Evolutionary conservation across 352 stramenopile species (phyloP).

Genomic region (Globisporangium nodosum): DNA sequence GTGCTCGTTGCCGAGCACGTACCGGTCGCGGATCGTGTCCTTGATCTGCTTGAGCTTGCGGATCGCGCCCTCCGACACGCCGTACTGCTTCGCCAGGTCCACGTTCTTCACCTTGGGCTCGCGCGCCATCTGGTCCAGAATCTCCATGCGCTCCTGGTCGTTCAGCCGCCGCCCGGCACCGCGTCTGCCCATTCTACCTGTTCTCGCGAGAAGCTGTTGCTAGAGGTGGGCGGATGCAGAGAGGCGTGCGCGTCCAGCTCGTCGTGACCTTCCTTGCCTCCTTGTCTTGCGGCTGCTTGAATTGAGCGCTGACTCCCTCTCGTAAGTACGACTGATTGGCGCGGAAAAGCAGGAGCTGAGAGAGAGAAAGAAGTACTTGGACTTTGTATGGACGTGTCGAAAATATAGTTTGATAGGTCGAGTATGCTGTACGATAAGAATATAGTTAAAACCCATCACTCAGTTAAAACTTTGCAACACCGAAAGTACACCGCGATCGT

Average conservation of each 20-base stretch:
- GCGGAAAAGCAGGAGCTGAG: neutral
- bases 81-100: slow-evolving; percentile 79
- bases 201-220: neutral
- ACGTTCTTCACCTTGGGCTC: slow-evolving; percentile 85
- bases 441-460: too few relatives aligned
- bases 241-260: neutral
- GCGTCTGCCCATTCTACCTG: slow-evolving; percentile 47
- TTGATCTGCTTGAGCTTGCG: slow-evolving; percentile 89
- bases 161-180: slow-evolving; percentile 76
- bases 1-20: slow-evolving; percentile 77
- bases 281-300: too few relatives aligned
- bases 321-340: slow-evolving; percentile 10
- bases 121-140: slow-evolving; percentile 74
- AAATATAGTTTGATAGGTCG: neutral
- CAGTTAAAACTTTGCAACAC: too few relatives aligned
- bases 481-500: too few relatives aligned
- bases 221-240: slow-evolving; percentile 9
- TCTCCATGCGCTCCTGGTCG: slow-evolving; percentile 89
- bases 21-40: slow-evolving; percentile 77
- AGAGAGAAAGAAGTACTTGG: neutral
- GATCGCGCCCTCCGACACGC: slow-evolving; percentile 81
- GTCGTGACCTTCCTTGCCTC: neutral
- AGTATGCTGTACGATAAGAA: neutral
- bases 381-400: neutral
- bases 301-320: neutral